Base-by-base conservation (phyloP, 331 rosid species). In the Malus hybrid region DNA sequence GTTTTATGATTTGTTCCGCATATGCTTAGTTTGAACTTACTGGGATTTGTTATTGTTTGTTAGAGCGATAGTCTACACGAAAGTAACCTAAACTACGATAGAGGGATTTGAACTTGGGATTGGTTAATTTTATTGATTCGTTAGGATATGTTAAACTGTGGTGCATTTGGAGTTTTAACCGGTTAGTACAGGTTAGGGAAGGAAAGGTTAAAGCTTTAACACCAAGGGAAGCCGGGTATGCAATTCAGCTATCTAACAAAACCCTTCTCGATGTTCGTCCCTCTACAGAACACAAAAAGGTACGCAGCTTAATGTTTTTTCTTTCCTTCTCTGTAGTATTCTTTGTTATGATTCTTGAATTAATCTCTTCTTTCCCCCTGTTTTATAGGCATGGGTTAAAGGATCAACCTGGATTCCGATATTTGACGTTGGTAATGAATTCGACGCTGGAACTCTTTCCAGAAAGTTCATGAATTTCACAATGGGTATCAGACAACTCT, bases 211-310 rank as follows among this genome's bases (percentile, higher is more conserved):
- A 94, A 74, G 84, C 87, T 78, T 87, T 94, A 53, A 85, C 90
- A 10, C 96, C 99, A 61, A 88, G 87, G 83, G 97, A 94, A 90
- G 95, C 96, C 74, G 99, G 96, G 22, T 94, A 90, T 77, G 97
- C 99, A 36, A 85, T 89, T 85, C 97, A 92, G 79, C 97, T 94
- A 80, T 90, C 96, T 50, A 88, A 86, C 88, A 90, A 88, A 82
- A 85, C 96, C 82, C 85, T 94, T 77, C 93, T 94, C 55, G 97
- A 94, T 87, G 97, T 92, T 70, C 97, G 96, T 50, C 99, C 99
- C 64, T 85, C 99, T 10, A 85, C 82, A 74, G 99, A 94, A 68
- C 96, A 80, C 83, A 50, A 85, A 50, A 94, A 91, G 99, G 99
- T 88, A 15, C 63, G 19, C 48, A 10, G 18, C 84, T 82, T 76